phyloP scores from a whole-genome alignment of 345 rosid genomes.

The Ceriops tagal region DNA sequence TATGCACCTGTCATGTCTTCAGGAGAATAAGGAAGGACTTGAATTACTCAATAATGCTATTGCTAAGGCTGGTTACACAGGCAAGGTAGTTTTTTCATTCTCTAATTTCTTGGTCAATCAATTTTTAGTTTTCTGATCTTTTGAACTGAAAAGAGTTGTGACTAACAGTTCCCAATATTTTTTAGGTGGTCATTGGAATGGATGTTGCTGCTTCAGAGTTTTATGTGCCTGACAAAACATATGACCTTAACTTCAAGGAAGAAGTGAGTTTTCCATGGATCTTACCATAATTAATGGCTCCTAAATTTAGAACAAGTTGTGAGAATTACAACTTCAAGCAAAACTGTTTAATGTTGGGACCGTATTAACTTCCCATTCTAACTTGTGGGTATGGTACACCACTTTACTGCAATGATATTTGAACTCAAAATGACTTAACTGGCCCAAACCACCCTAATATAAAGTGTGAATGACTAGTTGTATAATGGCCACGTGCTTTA shows the following conservation, averaged over 20 bases:
- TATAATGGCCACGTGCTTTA: too few relatives aligned
- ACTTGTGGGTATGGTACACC: too few relatives aligned
- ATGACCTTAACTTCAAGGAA: conserved; percentile 75
- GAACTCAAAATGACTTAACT: too few relatives aligned
- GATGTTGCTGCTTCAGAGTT: conserved; percentile 99
- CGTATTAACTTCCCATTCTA: too few relatives aligned
- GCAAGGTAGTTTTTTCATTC: conserved; percentile 49
- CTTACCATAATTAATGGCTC: not conserved
- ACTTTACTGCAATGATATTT: too few relatives aligned
- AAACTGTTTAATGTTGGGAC: not conserved
- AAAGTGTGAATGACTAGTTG: too few relatives aligned
- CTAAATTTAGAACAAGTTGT: too few relatives aligned
- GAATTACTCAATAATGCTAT: conserved; percentile 92
- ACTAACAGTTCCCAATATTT: conserved; percentile 8
- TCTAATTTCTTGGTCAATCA: not conserved
- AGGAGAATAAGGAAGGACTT: conserved; percentile 99
- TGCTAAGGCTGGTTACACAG: conserved; percentile 87
- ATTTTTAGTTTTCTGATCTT: not conserved
- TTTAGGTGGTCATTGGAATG: conserved; percentile 97
- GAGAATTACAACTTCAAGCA: not conserved
- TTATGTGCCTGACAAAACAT: conserved; percentile 65
- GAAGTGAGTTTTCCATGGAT: conserved; percentile 26
- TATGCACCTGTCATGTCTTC: conserved; percentile 6
- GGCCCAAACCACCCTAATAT: too few relatives aligned
- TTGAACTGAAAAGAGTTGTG: not conserved